Conservation (phyloP, 306 rosid genomes). For the peach (Prunus persica) region DNA sequence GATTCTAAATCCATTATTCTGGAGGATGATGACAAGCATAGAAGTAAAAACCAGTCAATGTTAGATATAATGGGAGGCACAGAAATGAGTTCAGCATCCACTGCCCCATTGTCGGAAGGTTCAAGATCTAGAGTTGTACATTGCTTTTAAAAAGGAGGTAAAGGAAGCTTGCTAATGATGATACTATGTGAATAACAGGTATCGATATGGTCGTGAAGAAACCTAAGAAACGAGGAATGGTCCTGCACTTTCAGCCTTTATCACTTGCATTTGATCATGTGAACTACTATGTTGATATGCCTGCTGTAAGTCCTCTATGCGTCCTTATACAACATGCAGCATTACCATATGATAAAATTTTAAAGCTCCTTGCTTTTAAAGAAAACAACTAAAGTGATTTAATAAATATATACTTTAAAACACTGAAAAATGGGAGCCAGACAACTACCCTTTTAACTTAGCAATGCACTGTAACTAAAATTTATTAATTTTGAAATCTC, state of each 20-base stretch:
- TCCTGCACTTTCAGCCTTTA: conserved; percentile 13
- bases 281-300: conserved; percentile 13
- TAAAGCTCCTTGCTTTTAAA: no score
- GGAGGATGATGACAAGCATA: background rate
- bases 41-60: background rate
- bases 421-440: no score
- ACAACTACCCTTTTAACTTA: no score
- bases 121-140: background rate
- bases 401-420: no score
- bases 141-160: background rate
- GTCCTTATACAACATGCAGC: background rate
- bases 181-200: conserved; percentile 3
- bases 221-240: background rate
- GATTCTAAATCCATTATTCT: conserved; percentile 10
- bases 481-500: no score
- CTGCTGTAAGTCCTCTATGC: conserved; percentile 7
- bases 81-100: conserved; percentile 25
- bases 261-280: conserved; percentile 17
- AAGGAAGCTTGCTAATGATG: background rate
- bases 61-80: background rate
- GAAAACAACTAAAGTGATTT: no score
- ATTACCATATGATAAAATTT: background rate
- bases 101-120: conserved; percentile 17
- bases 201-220: background rate
- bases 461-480: no score